A percentile compares a stretch with the other conserved stretches of the same genome.
Conservation (phyloP, 2,329 filamentous ascomycete species). For the Lasiodiplodia sp. region DNA sequence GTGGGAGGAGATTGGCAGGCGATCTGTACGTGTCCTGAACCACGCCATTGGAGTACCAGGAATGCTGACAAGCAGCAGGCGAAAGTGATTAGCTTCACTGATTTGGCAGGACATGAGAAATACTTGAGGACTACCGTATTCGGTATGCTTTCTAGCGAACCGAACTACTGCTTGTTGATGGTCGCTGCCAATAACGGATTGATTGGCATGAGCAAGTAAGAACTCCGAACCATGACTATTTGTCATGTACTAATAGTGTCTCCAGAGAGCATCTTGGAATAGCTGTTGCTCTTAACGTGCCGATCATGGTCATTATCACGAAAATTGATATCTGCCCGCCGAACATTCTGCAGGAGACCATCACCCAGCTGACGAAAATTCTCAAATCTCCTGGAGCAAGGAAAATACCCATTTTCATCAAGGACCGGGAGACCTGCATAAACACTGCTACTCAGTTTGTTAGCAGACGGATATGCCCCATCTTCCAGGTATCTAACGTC, state of each 20-base stretch:
- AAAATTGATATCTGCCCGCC: conserved; percentile 99
- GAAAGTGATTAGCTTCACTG: conserved; percentile 96
- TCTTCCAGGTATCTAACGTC: conserved; percentile 98
- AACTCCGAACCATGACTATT: background rate
- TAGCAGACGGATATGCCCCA: conserved; percentile 90
- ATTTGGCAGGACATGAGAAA: conserved; percentile 92
- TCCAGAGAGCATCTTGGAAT: conserved; percentile 87
- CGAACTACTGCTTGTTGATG: conserved; percentile 98
- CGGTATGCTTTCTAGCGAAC: conserved; percentile 89
- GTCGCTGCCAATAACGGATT: conserved; percentile 97
- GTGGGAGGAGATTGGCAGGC: conserved; percentile 97
- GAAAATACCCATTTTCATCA: conserved; percentile 97
- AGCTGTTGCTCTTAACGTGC: conserved; percentile 91
- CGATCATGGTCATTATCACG: conserved; percentile 96
- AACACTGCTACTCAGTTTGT: conserved; percentile 97
- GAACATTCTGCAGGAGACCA: conserved; percentile 91
- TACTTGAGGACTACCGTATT: conserved; percentile 97
- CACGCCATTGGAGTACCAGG: background rate
- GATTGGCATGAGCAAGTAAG: conserved; percentile 88
- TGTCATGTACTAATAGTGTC: background rate
- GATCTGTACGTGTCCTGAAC: conserved; percentile 63
- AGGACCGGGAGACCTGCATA: conserved; percentile 87
- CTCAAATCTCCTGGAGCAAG: conserved; percentile 91
- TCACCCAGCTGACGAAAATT: conserved; percentile 89
- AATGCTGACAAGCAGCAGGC: conserved; percentile 53